Evolutionary conservation across 495 filamentous ascomycete species (phyloP).

Genomic region (Corynascus novoguineensis): DNA sequence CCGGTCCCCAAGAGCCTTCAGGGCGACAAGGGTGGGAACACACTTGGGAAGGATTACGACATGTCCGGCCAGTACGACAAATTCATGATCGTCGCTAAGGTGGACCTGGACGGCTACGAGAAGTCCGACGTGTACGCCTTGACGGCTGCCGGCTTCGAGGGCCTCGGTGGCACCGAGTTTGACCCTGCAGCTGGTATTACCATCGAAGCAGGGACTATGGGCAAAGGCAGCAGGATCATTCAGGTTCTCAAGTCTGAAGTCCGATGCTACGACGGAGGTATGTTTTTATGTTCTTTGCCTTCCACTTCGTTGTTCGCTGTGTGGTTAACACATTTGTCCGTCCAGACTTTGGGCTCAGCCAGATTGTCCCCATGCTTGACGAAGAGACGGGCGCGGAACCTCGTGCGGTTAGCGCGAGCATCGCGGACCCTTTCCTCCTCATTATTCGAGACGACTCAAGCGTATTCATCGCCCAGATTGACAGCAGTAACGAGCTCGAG

Average conservation of each 20-base stretch:
- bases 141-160: slow-evolving; percentile 58
- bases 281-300: slow-evolving; percentile 26
- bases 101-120: slow-evolving; percentile 49
- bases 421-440: slow-evolving; percentile 82
- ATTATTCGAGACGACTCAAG: slow-evolving; percentile 78
- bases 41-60: slow-evolving; percentile 47
- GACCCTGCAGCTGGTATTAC: slow-evolving; percentile 80
- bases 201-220: slow-evolving; percentile 72
- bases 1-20: slow-evolving; percentile 51
- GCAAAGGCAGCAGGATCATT: slow-evolving; percentile 66
- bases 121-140: slow-evolving; percentile 58
- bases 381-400: slow-evolving; percentile 76
- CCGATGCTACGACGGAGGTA: slow-evolving; percentile 80
- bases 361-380: slow-evolving; percentile 86
- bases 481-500: slow-evolving; percentile 78
- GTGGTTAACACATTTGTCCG: slow-evolving; percentile 11
- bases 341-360: slow-evolving; percentile 74
- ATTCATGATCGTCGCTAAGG: slow-evolving; percentile 64
- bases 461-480: slow-evolving; percentile 66
- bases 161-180: slow-evolving; percentile 70
- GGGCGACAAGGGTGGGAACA: slow-evolving; percentile 42
- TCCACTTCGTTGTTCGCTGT: slow-evolving; percentile 9
- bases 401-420: slow-evolving; percentile 70
- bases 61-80: slow-evolving; percentile 56
- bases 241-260: slow-evolving; percentile 82